Percentiles rank a stretch among this genome's conserved stretches.
phyloP scores from a whole-genome alignment of 805 yeast genomes.

The Nakazawaea ishiwadae region DNA sequence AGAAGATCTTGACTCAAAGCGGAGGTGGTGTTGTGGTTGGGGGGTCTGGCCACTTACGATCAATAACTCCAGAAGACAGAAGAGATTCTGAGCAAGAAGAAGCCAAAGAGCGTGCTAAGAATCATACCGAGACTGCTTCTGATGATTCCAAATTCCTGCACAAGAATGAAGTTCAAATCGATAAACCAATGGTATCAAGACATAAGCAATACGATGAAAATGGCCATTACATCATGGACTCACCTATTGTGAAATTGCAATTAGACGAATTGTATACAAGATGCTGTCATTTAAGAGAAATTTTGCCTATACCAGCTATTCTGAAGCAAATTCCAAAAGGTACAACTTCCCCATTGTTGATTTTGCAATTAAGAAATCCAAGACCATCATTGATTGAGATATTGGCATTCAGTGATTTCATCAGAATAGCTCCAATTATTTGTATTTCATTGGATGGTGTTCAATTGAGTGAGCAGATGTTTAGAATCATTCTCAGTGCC shows the following conservation, averaged over 20 bases:
- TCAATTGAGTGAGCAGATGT: slow-evolving; percentile 67
- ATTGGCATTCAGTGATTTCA: slow-evolving; percentile 82
- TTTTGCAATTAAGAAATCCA: slow-evolving; percentile 76
- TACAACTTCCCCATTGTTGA: slow-evolving; percentile 68
- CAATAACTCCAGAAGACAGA: slow-evolving; percentile 19
- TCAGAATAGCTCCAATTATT: slow-evolving; percentile 78
- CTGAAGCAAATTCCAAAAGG: slow-evolving; percentile 76
- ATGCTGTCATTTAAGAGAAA: slow-evolving; percentile 90
- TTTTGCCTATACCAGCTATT: slow-evolving; percentile 88
- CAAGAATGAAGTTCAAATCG: slow-evolving; percentile 44
- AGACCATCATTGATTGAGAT: slow-evolving; percentile 86
- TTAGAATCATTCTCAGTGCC: slow-evolving; percentile 66
- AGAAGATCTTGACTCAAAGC: slow-evolving; percentile 18
- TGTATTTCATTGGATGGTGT: slow-evolving; percentile 79
- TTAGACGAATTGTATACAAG: slow-evolving; percentile 81
- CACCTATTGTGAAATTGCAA: slow-evolving; percentile 31
- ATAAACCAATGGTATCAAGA: slow-evolving; percentile 57
- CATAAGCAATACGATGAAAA: slow-evolving; percentile 17
- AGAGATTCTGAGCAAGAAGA: slow-evolving; percentile 20
- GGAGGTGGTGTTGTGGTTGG: slow-evolving; percentile 77
- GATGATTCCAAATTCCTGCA: slow-evolving; percentile 13
- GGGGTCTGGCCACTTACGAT: slow-evolving; percentile 63
- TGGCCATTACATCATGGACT: slow-evolving; percentile 24
- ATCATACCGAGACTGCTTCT: slow-evolving; percentile 15
- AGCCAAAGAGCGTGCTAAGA: slow-evolving; percentile 8